Evolutionary conservation across 106 monocot genomes (phyloP), one percentile per base, ranked within the genome.

Genomic region (Dioscorea dumetorum): DNA sequence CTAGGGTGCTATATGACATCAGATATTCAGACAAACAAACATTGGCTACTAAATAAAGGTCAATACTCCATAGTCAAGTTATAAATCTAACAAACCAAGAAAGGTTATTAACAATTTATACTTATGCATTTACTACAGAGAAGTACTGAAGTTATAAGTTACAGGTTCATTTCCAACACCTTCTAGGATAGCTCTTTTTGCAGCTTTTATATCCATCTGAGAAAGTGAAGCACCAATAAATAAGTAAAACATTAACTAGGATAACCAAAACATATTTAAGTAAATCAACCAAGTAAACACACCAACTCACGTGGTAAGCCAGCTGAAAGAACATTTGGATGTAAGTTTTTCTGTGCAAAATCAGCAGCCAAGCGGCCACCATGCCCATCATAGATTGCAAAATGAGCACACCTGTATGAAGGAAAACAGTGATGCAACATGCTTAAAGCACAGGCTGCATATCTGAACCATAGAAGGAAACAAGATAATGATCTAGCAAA

Each of bases 221-320:
- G 76, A 57, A 7, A 52, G 16, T 9, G 35, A 48, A 41, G 41
- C 6, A 6, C 10, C 41, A 41, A 20, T 17, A 15, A 22, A 20
- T 28, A 50, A 60, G 33, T 5, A 61, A 49, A 32, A 73, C 33
- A 73, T 57, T 24, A 41, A 56, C 19, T 49, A 48, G n/a, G 31
- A 21, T 18, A 12, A 31, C 32, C 12, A 62, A 24, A 61, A 12
- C 21, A 60, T 2, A 51, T 34, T 15, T 62, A 75, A 72, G 51
- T 62, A 75, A 72, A 58, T 20, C 72, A 73, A 79, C 66, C 58
- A 79, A 74, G 81, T 73, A 80, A 59, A 94, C 93, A 87, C 78
- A 94, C 93, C 93, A 84, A 94, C 89, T 94, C 93, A 94, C 93
- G 93, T 90, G 93, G 93, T 87, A 94, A 84, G 68, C 93, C 93